Evolutionary conservation across 2,329 filamentous ascomycete species (phyloP), one percentile per base, ranked within the genome.

Genomic region (Chrysosporium queenslandicum): DNA sequence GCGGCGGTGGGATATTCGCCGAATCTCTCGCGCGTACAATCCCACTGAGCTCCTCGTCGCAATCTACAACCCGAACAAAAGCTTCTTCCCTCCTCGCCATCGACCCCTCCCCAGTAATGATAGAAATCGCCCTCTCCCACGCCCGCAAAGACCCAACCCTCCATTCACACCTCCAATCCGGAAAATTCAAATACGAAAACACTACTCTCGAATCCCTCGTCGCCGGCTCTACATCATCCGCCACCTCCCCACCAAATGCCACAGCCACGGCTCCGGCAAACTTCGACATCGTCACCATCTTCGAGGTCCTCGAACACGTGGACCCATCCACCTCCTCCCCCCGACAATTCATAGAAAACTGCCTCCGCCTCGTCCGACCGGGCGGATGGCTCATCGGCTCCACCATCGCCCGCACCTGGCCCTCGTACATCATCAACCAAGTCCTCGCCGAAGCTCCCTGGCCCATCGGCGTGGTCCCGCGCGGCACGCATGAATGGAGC

Each of bases 221-320:
- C 27, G 42, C 30, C 34, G 46, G 16, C 7, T 39, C 48, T n/a
- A 12, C 45, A 36, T 25, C 41, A 18, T 16, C 50, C 37, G 20
- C 48, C 47, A n/a, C 56, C 58, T 14, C 56, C 54, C 46, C 56
- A 54, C 5, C 16, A n/a, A 12, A n/a, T 54, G 58, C 3, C 42
- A 40, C 25, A 46, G 48, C 53, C 21, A 21, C 50, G 53, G 67
- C 4, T 76, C 75, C 55, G 16, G 62, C 46, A 32, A 42, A 66
- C 32, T 92, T 82, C 71, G 89, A 97, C 65, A 70, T 97, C 1
- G 82, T 98, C 8, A 86, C 86, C 1, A 68, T 94, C 5, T 98
- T 97, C 68, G 92, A 98, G 69, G 92, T 98, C 3, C 51, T 98
- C 51, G 92, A 98, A 70, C 92, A 98, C 68, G 85, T 98, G 54